Evolutionary conservation across 257 asterid genomes (phyloP).

Genomic region (Anisodus acutangulus): DNA sequence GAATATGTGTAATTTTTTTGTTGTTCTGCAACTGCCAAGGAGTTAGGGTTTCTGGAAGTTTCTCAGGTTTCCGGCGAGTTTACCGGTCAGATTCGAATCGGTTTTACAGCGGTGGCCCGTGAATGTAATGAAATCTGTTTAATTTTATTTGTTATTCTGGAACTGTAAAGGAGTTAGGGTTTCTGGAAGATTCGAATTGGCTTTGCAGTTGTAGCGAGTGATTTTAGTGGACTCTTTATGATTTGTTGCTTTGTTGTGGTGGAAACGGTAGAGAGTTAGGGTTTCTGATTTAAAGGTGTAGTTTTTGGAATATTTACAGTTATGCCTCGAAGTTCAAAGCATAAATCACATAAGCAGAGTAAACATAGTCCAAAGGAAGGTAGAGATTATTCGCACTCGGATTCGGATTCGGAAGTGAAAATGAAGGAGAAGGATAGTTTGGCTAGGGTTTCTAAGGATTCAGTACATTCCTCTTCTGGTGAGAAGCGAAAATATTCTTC

Average conservation of each 20-base stretch:
- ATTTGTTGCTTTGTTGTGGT: too few relatives aligned
- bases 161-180: not conserved
- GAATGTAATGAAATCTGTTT: too few relatives aligned
- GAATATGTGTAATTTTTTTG: not conserved
- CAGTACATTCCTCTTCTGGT: constrained; percentile 57
- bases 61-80: constrained; percentile 37
- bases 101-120: constrained; percentile 26
- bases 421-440: constrained; percentile 67
- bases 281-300: constrained; percentile 7
- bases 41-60: constrained; percentile 31
- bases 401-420: constrained; percentile 78
- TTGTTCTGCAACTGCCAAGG: not conserved
- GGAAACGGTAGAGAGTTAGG: too few relatives aligned
- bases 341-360: constrained; percentile 89
- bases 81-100: constrained; percentile 31
- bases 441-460: constrained; percentile 61
- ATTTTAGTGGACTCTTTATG: too few relatives aligned
- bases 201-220: too few relatives aligned
- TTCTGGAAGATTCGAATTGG: not conserved
- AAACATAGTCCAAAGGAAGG: constrained; percentile 65
- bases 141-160: too few relatives aligned
- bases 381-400: constrained; percentile 48
- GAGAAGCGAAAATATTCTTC: constrained; percentile 78
- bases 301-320: constrained; percentile 37
- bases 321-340: constrained; percentile 93